phyloP scores from a whole-genome alignment of 345 rosid genomes.

The Rhodomyrtus tomentosa region DNA sequence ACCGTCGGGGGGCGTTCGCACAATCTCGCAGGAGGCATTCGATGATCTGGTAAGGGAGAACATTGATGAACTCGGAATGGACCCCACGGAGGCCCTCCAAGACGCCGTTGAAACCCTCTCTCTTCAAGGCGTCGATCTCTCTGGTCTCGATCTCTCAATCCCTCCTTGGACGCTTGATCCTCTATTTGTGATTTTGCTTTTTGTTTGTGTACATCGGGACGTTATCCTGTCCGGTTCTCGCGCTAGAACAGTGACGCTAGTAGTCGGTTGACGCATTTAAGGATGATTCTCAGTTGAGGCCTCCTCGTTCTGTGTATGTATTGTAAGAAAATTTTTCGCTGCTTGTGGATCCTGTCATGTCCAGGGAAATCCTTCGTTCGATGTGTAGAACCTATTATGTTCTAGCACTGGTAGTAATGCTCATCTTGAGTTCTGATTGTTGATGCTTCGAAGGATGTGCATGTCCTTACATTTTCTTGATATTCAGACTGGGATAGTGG shows the following conservation, averaged over 20 bases:
- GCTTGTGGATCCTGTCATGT: background rate
- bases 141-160: conserved; percentile 27
- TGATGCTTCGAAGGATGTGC: background rate
- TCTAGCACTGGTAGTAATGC: background rate
- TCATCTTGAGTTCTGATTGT: background rate
- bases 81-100: conserved; percentile 74
- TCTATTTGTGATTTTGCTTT: background rate
- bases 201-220: background rate
- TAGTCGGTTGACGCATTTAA: background rate
- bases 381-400: background rate
- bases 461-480: background rate
- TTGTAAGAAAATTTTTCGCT: background rate
- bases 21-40: conserved; percentile 85
- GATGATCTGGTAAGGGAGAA: conserved; percentile 81
- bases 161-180: background rate
- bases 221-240: background rate
- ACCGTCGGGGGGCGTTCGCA: conserved; percentile 33
- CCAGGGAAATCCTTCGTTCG: background rate
- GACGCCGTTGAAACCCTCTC: conserved; percentile 79
- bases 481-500: background rate
- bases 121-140: conserved; percentile 92
- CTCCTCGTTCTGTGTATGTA: background rate
- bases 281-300: background rate
- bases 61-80: conserved; percentile 84
- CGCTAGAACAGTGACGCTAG: background rate